Conservation (phyloP, 2,329 filamentous ascomycete species). For the Sarocladium strictum region DNA sequence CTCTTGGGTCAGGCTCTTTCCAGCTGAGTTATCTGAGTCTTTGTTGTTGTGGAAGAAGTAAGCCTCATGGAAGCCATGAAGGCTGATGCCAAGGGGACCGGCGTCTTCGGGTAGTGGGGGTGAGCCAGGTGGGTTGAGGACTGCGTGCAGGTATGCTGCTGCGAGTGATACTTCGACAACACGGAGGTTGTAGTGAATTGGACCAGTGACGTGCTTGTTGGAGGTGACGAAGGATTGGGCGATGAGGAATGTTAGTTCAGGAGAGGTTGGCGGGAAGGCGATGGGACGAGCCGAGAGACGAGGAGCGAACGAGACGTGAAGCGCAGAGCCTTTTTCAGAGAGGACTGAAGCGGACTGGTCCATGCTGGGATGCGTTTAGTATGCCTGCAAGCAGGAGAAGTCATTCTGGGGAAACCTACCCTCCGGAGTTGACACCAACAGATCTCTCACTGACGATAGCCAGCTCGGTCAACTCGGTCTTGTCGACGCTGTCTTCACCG, state of each 20-base stretch:
- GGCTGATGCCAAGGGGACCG: slow-evolving; percentile 73
- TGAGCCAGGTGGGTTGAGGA: slow-evolving; percentile 44
- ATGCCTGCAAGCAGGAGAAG: slow-evolving; percentile 16
- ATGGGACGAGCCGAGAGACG: slow-evolving; percentile 70
- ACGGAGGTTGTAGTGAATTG: slow-evolving; percentile 91
- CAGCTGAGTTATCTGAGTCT: slow-evolving; percentile 31
- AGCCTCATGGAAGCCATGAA: slow-evolving; percentile 80
- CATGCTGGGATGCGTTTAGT: slow-evolving; percentile 55
- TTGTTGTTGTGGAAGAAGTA: slow-evolving; percentile 56
- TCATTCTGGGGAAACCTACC: slow-evolving; percentile 50
- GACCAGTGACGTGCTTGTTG: slow-evolving; percentile 90
- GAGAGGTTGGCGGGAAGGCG: slow-evolving; percentile 71
- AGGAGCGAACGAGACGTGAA: slow-evolving; percentile 87
- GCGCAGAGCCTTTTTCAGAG: slow-evolving; percentile 74
- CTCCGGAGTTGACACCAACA: slow-evolving; percentile 94
- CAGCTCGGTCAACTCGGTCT: slow-evolving; percentile 85
- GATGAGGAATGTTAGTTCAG: slow-evolving; percentile 85
- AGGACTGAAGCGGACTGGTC: slow-evolving; percentile 96
- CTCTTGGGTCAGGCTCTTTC: slow-evolving; percentile 40
- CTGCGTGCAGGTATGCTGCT: slow-evolving; percentile 60
- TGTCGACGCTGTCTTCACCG: slow-evolving; percentile 71
- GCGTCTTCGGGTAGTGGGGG: slow-evolving; percentile 67
- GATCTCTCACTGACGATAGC: slow-evolving; percentile 91
- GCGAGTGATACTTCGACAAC: slow-evolving; percentile 94
- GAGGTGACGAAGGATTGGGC: slow-evolving; percentile 91